Conservation (phyloP, 257 asterid species). For the Mitragyna speciosa region DNA sequence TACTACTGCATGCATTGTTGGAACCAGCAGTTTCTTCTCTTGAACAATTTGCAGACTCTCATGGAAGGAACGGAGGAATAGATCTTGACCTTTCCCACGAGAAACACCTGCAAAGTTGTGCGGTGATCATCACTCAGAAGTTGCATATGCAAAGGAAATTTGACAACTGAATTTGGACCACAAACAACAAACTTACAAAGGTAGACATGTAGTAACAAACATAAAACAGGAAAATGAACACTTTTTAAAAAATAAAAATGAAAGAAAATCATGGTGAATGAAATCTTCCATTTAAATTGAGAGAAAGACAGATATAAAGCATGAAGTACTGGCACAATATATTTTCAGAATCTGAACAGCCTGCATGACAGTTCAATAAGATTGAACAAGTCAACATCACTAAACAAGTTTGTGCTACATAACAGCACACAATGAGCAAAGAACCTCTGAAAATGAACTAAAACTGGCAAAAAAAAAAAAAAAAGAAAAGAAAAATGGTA, state of each 20-base stretch:
- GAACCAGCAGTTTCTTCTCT: conserved; percentile 65
- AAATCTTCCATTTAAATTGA: neutral
- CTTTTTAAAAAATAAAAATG: neutral
- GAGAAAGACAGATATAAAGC: neutral
- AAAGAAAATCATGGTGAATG: neutral
- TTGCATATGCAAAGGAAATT: neutral
- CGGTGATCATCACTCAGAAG: conserved; percentile 20
- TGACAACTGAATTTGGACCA: neutral
- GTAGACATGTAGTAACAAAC: neutral
- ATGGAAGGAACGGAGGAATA: conserved; percentile 71
- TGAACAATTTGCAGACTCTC: conserved; percentile 69
- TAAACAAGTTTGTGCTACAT: neutral
- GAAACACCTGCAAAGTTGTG: conserved; percentile 75
- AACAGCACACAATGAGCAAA: neutral
- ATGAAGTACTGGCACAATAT: neutral
- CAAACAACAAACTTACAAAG: neutral
- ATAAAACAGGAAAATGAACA: neutral
- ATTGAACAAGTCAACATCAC: no score
- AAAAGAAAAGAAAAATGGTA: neutral
- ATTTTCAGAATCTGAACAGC: conserved; percentile 1
- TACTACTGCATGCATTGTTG: conserved; percentile 72
- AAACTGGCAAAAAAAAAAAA: neutral
- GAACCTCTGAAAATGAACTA: neutral
- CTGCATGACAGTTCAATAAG: neutral
- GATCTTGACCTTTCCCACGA: conserved; percentile 96